Evolutionary conservation across 305 asterid species (phyloP).

Genomic region (Fraxinus albicans): DNA sequence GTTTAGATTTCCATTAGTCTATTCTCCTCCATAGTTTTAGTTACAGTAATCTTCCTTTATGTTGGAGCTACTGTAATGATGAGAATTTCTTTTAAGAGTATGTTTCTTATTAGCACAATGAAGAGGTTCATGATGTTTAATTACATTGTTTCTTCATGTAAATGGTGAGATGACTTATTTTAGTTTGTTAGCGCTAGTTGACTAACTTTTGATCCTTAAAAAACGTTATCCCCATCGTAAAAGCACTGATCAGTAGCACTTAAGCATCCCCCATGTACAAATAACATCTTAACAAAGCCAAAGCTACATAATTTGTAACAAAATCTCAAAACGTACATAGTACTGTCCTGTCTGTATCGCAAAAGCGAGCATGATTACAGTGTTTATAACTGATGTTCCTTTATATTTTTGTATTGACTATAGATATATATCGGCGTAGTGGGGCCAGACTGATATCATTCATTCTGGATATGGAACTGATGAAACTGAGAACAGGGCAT

Average conservation of each 20-base stretch:
- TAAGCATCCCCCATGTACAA: not conserved
- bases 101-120: not conserved
- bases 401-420: no score
- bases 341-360: not conserved
- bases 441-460: no score
- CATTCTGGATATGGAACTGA: no score
- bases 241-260: not conserved
- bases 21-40: not conserved
- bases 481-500: no score
- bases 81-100: not conserved
- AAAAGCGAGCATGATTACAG: no score
- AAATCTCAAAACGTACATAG: not conserved
- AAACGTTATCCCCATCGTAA: not conserved
- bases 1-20: not conserved
- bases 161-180: not conserved
- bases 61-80: not conserved
- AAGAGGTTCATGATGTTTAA: not conserved
- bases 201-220: not conserved
- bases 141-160: not conserved
- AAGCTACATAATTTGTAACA: not conserved
- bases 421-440: no score
- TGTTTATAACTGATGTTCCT: no score
- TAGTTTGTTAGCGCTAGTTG: not conserved
- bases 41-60: not conserved
- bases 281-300: not conserved